Evolutionary conservation across 306 rosid genomes (phyloP).

Genomic region (Lupinus albus): DNA sequence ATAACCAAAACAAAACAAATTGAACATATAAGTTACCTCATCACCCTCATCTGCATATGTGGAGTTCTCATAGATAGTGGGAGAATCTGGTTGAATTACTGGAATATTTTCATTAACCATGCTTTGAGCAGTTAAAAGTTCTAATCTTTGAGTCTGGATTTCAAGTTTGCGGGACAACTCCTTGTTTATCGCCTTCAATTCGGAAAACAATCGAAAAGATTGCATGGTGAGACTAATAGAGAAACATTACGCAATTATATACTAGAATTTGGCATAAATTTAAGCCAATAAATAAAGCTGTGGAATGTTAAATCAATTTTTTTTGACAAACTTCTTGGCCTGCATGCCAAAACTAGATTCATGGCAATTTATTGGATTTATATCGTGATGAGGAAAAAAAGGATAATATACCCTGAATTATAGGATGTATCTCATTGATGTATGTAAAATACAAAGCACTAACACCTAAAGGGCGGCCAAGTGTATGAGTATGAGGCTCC

Average conservation of each 20-base stretch:
- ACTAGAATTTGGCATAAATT: not conserved
- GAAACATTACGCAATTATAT: not conserved
- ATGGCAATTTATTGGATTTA: not conserved
- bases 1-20: conserved; percentile 2
- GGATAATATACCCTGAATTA: not conserved
- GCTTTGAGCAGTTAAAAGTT: conserved; percentile 86
- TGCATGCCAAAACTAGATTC: not conserved
- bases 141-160: conserved; percentile 93
- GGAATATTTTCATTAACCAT: conserved; percentile 68
- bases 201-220: conserved; percentile 44
- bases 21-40: conserved; percentile 60
- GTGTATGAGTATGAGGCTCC: too few relatives aligned
- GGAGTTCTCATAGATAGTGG: conserved; percentile 49
- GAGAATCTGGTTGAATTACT: conserved; percentile 59
- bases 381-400: not conserved
- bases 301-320: not conserved
- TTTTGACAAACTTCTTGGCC: not conserved
- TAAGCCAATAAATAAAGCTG: not conserved
- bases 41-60: conserved; percentile 94
- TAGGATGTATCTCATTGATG: not conserved
- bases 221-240: conserved; percentile 8
- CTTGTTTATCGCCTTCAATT: conserved; percentile 73
- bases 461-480: too few relatives aligned
- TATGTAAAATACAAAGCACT: not conserved
- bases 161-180: conserved; percentile 86